phyloP scores from a whole-genome alignment of 345 rosid species.

The Lepidium sativum region DNA sequence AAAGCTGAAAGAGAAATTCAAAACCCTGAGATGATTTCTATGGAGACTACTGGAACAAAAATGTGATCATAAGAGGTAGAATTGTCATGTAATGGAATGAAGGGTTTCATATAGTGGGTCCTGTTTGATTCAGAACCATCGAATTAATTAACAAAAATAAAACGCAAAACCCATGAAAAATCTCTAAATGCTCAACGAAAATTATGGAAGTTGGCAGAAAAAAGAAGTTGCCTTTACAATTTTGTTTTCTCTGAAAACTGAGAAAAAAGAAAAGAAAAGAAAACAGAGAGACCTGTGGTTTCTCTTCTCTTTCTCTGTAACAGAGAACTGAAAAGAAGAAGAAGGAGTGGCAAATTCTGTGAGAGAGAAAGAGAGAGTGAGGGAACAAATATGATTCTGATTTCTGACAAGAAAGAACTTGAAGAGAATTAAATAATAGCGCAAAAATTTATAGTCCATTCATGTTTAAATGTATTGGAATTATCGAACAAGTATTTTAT shows the following conservation, averaged over 20 bases:
- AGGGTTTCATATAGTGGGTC: slow-evolving; percentile 14
- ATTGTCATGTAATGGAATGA: not conserved
- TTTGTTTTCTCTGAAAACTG: not conserved
- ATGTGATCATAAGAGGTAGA: not conserved
- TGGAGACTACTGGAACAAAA: not conserved
- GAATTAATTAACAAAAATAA: not conserved
- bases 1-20: not conserved
- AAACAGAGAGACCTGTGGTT: not conserved
- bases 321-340: not conserved
- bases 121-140: slow-evolving; percentile 18
- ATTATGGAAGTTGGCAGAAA: slow-evolving; percentile 1
- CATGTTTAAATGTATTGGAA: slow-evolving; percentile 14
- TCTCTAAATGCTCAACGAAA: not conserved
- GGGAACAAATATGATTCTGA: slow-evolving; percentile 3
- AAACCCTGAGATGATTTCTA: not conserved
- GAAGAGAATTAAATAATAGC: not conserved
- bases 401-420: slow-evolving; percentile 13
- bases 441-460: not conserved
- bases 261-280: not conserved
- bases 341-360: not conserved
- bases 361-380: not conserved
- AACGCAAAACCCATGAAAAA: not conserved
- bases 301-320: not conserved
- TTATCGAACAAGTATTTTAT: slow-evolving; percentile 9
- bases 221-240: not conserved